These are phyloP conservation scores for Rhodotorula sp. DNA, from an alignment of 1,284 basidiomycete genomes.

Conservation along the genomic window DNA sequence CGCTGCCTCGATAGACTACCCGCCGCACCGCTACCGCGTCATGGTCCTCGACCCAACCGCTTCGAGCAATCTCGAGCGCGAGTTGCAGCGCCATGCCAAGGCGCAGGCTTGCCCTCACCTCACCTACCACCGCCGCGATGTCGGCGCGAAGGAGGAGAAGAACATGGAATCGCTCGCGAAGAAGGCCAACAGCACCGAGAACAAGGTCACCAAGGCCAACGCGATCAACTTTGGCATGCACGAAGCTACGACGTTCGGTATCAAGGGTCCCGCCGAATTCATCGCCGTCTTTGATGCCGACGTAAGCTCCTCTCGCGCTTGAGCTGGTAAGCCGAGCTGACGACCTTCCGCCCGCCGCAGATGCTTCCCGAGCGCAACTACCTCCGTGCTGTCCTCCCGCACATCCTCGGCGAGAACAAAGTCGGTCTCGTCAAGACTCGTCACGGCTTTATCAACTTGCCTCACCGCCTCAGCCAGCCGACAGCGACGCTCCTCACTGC, in stretches of 20 bases:
- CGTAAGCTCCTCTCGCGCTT: no score
- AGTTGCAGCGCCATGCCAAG: slow-evolving; percentile 38
- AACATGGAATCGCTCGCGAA: background rate
- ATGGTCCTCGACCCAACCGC: slow-evolving; percentile 43
- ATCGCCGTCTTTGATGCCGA: slow-evolving; percentile 44
- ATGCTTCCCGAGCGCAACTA: slow-evolving; percentile 44
- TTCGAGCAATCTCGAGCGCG: slow-evolving; percentile 33
- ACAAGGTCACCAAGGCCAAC: slow-evolving; percentile 33
- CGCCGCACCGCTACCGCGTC: slow-evolving; percentile 44
- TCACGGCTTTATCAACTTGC: slow-evolving; percentile 44
- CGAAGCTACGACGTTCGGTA: slow-evolving; percentile 39
- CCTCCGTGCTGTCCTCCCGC: slow-evolving; percentile 41
- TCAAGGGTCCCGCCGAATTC: slow-evolving; percentile 42
- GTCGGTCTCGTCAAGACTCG: slow-evolving; percentile 42
- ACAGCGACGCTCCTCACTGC: slow-evolving; percentile 40
- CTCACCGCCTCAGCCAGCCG: slow-evolving; percentile 35
- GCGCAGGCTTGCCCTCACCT: slow-evolving; percentile 42
- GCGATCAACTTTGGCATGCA: slow-evolving; percentile 44
- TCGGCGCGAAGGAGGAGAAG: slow-evolving; percentile 12
- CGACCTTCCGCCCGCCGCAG: slow-evolving; percentile 6
- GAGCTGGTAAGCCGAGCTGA: background rate
- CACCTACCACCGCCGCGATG: slow-evolving; percentile 41
- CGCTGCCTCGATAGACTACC: slow-evolving; percentile 44
- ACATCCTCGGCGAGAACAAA: slow-evolving; percentile 39
- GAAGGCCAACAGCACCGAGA: slow-evolving; percentile 5